These are phyloP conservation scores for Phytophthora tubulina DNA, from an alignment of 352 stramenopile species.

Conservation along the genomic window DNA sequence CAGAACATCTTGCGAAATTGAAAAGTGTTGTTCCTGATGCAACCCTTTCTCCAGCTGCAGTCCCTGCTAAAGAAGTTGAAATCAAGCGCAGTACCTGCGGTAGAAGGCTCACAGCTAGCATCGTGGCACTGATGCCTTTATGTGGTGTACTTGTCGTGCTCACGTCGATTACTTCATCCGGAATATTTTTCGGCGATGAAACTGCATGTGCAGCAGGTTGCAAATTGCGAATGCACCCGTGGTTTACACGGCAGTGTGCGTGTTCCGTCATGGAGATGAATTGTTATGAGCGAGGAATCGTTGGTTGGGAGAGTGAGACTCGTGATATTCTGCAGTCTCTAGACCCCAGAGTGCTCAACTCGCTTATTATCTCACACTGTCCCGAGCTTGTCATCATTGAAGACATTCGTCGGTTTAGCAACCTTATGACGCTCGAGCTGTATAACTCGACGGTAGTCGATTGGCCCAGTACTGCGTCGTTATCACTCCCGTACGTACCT, in stretches of 20 bases:
- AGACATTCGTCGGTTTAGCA: constrained; percentile 41
- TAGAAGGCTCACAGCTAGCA: constrained; percentile 4
- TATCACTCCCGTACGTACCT: constrained; percentile 37
- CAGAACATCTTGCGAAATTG: neutral
- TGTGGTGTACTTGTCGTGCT: constrained; percentile 41
- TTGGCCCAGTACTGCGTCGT: constrained; percentile 39
- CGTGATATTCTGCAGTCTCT: constrained; percentile 34
- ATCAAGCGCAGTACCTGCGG: constrained; percentile 10
- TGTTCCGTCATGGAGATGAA: constrained; percentile 63
- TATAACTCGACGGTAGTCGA: constrained; percentile 53
- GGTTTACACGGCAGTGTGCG: constrained; percentile 49
- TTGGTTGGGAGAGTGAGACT: constrained; percentile 31
- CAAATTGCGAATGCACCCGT: constrained; percentile 56
- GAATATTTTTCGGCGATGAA: constrained; percentile 31
- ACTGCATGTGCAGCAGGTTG: constrained; percentile 39
- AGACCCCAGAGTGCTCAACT: constrained; percentile 48
- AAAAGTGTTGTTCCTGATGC: neutral
- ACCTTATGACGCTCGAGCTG: constrained; percentile 52
- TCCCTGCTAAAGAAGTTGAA: constrained; percentile 8
- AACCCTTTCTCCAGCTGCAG: neutral
- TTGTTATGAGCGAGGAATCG: constrained; percentile 45
- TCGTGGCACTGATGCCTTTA: constrained; percentile 36
- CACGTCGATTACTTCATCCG: constrained; percentile 47
- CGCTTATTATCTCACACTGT: constrained; percentile 61
- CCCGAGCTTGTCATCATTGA: constrained; percentile 34